Percentiles rank a stretch among this genome's conserved stretches.
Evolutionary conservation across 2,329 filamentous ascomycete species (phyloP).

Genomic region (Thermoascus crustaceus): DNA sequence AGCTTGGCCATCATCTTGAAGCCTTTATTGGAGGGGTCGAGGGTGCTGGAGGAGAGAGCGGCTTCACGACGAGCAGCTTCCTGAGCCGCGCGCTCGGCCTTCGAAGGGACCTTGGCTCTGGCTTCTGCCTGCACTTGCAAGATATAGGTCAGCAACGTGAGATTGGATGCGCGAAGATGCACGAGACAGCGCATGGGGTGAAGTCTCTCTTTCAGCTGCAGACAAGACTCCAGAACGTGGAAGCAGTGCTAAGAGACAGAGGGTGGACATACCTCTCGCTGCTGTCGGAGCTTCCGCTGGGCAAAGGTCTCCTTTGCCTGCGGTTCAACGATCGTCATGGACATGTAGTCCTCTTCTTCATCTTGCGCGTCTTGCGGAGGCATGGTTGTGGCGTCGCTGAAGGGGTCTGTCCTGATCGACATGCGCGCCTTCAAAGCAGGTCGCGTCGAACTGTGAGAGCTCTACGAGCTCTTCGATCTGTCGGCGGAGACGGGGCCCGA

Average conservation of each 20-base stretch:
- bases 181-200: slow-evolving; percentile 27
- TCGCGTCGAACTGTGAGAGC: too few species aligned
- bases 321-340: slow-evolving; percentile 76
- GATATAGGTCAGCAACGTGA: slow-evolving; percentile 28
- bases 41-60: slow-evolving; percentile 64
- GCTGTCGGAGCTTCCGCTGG: slow-evolving; percentile 49
- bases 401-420: too few species aligned
- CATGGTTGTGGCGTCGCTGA: slow-evolving; percentile 6
- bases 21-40: slow-evolving; percentile 72
- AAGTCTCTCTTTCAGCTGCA: too few species aligned
- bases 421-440: too few species aligned
- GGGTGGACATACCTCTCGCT: slow-evolving; percentile 36
- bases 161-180: slow-evolving; percentile 48
- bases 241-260: slow-evolving; percentile 5
- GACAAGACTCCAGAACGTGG: neutral
- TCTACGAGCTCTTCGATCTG: too few species aligned
- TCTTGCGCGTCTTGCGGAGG: slow-evolving; percentile 39
- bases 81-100: slow-evolving; percentile 70
- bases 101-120: slow-evolving; percentile 60
- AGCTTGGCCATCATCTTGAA: slow-evolving; percentile 95
- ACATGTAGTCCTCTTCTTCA: slow-evolving; percentile 94
- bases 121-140: slow-evolving; percentile 50
- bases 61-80: slow-evolving; percentile 64
- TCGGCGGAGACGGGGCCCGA: too few species aligned
- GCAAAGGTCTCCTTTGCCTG: slow-evolving; percentile 53